These are phyloP conservation scores for Eucalyptus marginata DNA, from an alignment of 345 rosid species.

Conservation along the genomic window DNA sequence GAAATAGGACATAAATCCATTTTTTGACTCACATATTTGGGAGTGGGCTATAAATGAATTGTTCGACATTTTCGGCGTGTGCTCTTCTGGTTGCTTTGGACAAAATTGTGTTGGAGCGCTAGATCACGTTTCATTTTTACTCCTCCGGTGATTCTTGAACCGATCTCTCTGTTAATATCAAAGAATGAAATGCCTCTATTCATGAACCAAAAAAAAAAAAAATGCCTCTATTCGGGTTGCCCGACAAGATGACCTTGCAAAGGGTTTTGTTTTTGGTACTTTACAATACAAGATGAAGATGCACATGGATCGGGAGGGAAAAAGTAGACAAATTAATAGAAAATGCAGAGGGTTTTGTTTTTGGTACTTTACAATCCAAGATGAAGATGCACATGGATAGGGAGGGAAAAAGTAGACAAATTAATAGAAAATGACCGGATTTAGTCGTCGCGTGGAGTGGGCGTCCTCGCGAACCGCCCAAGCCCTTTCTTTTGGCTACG, in stretches of 20 bases:
- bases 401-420: not conserved
- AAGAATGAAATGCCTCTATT: not conserved
- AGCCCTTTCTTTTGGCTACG: no score
- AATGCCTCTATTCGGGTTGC: not conserved
- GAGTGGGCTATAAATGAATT: no score
- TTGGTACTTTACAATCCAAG: rapidly evolving
- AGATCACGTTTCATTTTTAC: not conserved
- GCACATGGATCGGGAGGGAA: not conserved
- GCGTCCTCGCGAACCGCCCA: not conserved
- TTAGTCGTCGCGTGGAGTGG: not conserved
- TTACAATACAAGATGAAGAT: not conserved
- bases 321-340: not conserved
- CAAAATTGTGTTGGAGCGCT: not conserved
- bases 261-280: not conserved
- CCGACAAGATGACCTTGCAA: not conserved
- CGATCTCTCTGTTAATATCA: not conserved
- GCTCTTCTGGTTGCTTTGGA: not conserved
- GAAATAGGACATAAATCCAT: no score
- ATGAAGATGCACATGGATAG: not conserved
- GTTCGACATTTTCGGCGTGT: not conserved
- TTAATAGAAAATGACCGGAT: not conserved
- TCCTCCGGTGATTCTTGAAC: not conserved
- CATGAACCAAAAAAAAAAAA: no score
- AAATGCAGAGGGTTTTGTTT: no score
- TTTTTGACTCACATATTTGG: no score